Evolutionary conservation across 208 protist genomes (phyloP), one percentile per base, ranked within the genome.

Genomic region (Acanthamoeba castellanii): DNA sequence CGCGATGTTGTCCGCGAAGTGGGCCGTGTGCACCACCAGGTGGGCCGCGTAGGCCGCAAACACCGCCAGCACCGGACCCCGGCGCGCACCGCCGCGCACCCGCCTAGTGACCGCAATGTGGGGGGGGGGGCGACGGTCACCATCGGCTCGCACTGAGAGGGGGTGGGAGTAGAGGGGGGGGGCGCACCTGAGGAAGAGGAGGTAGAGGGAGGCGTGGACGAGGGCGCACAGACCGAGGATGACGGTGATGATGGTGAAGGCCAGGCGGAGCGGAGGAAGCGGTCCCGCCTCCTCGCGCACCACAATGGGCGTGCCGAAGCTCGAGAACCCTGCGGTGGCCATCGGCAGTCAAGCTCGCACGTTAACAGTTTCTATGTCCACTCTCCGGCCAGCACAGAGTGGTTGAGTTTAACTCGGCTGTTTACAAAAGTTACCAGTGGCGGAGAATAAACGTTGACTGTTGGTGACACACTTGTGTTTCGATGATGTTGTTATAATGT

Each of bases 1-100:
- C 11, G 81, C 81, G 20, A 88, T 88, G 50, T 88, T 88, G 52
- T 88, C 81, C 9, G 81, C 81, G 47, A 88, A 88, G 81, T 88
- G 81, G 50, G 81, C 81, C 27, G 50, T 88, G n/a, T 88, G 81
- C 22, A 88, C 47, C 8, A 25, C 50, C 50, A 88, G 27, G 50
- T 88, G 81, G 50, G 16, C 4, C 50, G 20, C 50, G 50, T 88
- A 88, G 47, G 81, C 81, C 16, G 30, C n/a, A 5, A 45, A 88
- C 50, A 88, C 13, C 25, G 42, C n/a, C 78, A 9, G n/a, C 74
- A 84, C 74, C 14, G 57, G 57, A 25, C 57, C 57, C 57, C 68
- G n/a, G 68, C 68, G 30, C 32, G n/a, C 32, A 6, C n/a, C n/a
- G 42, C 72, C 42, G 7, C 72, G 20, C 55, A 25, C 55, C 55